phyloP scores from a whole-genome alignment of 164 flowering plant genomes.

The Kingdonia uniflora region DNA sequence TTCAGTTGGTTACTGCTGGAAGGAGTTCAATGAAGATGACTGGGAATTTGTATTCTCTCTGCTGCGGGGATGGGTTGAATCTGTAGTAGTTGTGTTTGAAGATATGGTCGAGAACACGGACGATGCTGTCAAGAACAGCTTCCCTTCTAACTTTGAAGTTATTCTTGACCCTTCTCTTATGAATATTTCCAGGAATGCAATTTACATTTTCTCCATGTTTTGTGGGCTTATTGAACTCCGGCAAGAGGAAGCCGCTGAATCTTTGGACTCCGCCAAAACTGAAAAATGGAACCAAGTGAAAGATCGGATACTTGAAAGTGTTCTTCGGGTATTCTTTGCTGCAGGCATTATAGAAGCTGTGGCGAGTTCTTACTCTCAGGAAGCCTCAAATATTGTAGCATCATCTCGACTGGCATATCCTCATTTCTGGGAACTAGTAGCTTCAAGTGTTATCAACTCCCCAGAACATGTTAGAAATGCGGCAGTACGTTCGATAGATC shows the following conservation, averaged over 20 bases:
- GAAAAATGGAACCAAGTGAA: constrained; percentile 42
- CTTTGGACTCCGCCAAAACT: constrained; percentile 17
- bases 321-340: constrained; percentile 80
- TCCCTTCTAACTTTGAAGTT: constrained; percentile 24
- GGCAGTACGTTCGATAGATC: constrained; percentile 64
- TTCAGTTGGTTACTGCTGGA: constrained; percentile 75
- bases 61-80: constrained; percentile 58
- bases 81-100: constrained; percentile 71
- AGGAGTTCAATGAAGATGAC: constrained; percentile 71
- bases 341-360: constrained; percentile 73
- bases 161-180: constrained; percentile 25
- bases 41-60: constrained; percentile 65
- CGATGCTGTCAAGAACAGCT: constrained; percentile 21
- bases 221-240: constrained; percentile 25
- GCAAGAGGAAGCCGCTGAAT: constrained; percentile 18
- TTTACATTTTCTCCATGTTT: constrained; percentile 43
- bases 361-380: constrained; percentile 33
- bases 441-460: constrained; percentile 50
- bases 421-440: constrained; percentile 74
- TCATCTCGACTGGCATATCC: constrained; percentile 35
- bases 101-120: constrained; percentile 72
- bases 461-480: constrained; percentile 43
- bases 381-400: constrained; percentile 51
- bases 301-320: constrained; percentile 54
- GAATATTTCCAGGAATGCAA: constrained; percentile 46